Evolutionary conservation across 768 basidiomycete genomes (phyloP).

Genomic region (Rhizopogon rudus): DNA sequence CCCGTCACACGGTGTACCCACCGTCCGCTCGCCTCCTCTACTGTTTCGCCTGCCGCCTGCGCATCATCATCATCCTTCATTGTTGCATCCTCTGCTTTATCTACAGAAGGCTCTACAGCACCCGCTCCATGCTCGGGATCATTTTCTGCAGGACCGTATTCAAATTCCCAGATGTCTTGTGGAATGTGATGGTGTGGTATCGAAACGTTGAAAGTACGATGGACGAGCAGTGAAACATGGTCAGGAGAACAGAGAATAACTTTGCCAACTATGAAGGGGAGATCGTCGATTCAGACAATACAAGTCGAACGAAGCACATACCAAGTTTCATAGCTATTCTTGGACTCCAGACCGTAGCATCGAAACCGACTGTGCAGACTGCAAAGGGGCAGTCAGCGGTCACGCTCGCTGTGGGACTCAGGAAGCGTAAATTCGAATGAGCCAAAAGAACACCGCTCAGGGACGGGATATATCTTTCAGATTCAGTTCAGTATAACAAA

Average conservation of each 20-base stretch:
- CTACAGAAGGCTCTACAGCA: background rate
- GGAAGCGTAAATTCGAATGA: slow-evolving; percentile 73
- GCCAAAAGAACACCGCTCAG: slow-evolving; percentile 83
- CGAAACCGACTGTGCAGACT: slow-evolving; percentile 68
- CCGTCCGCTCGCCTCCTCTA: slow-evolving; percentile 52
- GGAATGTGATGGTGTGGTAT: slow-evolving; percentile 93
- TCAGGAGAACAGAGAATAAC: slow-evolving; percentile 88
- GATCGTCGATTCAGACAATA: background rate
- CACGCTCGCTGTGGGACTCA: slow-evolving; percentile 59
- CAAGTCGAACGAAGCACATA: slow-evolving; percentile 20
- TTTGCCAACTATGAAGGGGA: slow-evolving; percentile 57
- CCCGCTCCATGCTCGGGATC: slow-evolving; percentile 63
- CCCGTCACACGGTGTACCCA: slow-evolving; percentile 79
- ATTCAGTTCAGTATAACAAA: background rate
- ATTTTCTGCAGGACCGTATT: slow-evolving; percentile 78
- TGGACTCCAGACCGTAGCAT: slow-evolving; percentile 88
- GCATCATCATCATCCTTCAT: slow-evolving; percentile 5
- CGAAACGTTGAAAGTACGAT: slow-evolving; percentile 92
- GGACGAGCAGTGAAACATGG: slow-evolving; percentile 85
- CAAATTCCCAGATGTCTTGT: slow-evolving; percentile 74
- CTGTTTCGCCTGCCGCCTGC: slow-evolving; percentile 19
- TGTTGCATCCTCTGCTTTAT: slow-evolving; percentile 5
- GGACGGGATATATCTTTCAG: slow-evolving; percentile 79
- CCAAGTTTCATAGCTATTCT: slow-evolving; percentile 75
- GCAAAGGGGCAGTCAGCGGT: slow-evolving; percentile 84